These are phyloP conservation scores for Diaporthe nobilis DNA, from an alignment of 2,329 filamentous ascomycete genomes.

Conservation along the genomic window DNA sequence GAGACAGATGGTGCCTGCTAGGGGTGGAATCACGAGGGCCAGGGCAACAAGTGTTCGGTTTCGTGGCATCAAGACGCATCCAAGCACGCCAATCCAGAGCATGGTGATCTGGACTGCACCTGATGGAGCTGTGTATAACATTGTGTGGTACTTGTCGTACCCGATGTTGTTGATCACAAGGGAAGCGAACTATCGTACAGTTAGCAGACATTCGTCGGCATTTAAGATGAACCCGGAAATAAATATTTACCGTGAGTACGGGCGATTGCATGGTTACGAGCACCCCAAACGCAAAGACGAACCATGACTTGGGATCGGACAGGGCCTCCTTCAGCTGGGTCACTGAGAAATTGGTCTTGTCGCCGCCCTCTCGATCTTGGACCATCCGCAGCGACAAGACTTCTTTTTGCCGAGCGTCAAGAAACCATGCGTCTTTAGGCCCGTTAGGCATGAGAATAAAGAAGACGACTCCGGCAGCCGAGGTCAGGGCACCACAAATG, in stretches of 20 bases:
- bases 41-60: constrained; percentile 57
- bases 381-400: constrained; percentile 54
- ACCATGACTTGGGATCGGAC: constrained; percentile 59
- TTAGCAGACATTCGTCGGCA: constrained; percentile 32
- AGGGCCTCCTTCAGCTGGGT: constrained; percentile 60
- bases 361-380: constrained; percentile 51
- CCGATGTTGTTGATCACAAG: constrained; percentile 63
- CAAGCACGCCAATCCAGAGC: constrained; percentile 60
- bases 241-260: constrained; percentile 54
- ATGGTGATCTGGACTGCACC: constrained; percentile 62
- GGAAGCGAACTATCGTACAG: constrained; percentile 58
- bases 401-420: constrained; percentile 58
- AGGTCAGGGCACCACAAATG: constrained; percentile 63
- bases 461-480: constrained; percentile 59
- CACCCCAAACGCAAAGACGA: constrained; percentile 61
- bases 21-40: constrained; percentile 56
- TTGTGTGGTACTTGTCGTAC: constrained; percentile 59
- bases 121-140: constrained; percentile 63
- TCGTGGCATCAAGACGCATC: constrained; percentile 55
- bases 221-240: background rate
- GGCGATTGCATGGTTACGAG: constrained; percentile 62
- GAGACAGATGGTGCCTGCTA: constrained; percentile 61
- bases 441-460: constrained; percentile 62
- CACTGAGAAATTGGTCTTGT: constrained; percentile 58
- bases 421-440: constrained; percentile 64